A percentile compares a stretch with the other conserved stretches of the same genome.
Evolutionary conservation across 2,329 filamentous ascomycete species (phyloP).

Genomic region (Microcyclospora pomicola): DNA sequence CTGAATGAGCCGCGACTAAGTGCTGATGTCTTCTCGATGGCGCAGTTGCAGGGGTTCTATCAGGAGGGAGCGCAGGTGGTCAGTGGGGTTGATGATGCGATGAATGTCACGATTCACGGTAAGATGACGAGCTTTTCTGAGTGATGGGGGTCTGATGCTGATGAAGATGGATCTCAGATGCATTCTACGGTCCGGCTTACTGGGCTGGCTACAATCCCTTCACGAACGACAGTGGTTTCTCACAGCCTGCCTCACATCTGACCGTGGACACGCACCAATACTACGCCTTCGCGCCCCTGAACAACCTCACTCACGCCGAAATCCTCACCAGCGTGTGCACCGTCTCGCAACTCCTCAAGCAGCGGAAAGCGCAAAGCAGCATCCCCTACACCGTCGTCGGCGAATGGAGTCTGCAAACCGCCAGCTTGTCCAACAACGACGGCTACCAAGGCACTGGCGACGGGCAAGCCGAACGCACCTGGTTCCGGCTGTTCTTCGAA

Average conservation of each 20-base stretch:
- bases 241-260: conserved; percentile 2
- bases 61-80: background rate
- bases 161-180: too few relatives aligned
- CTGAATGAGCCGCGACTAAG: conserved; percentile 7
- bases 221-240: conserved; percentile 1
- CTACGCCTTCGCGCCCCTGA: conserved; percentile 13
- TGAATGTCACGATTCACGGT: background rate
- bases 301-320: conserved; percentile 6
- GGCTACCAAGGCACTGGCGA: conserved; percentile 1
- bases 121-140: background rate
- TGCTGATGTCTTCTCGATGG: too few relatives aligned
- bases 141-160: too few relatives aligned
- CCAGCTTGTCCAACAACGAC: conserved; percentile 6
- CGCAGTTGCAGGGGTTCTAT: background rate
- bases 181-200: conserved; percentile 11
- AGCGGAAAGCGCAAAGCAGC: conserved; percentile 2
- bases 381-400: conserved; percentile 9
- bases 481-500: conserved; percentile 12
- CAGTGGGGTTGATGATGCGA: background rate
- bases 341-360: conserved; percentile 3
- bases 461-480: conserved; percentile 9
- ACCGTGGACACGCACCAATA: conserved; percentile 16
- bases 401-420: conserved; percentile 13
- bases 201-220: conserved; percentile 9
- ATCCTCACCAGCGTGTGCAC: conserved; percentile 11